phyloP scores from a whole-genome alignment of 1,284 basidiomycete genomes.

The Naganishia sp. region DNA sequence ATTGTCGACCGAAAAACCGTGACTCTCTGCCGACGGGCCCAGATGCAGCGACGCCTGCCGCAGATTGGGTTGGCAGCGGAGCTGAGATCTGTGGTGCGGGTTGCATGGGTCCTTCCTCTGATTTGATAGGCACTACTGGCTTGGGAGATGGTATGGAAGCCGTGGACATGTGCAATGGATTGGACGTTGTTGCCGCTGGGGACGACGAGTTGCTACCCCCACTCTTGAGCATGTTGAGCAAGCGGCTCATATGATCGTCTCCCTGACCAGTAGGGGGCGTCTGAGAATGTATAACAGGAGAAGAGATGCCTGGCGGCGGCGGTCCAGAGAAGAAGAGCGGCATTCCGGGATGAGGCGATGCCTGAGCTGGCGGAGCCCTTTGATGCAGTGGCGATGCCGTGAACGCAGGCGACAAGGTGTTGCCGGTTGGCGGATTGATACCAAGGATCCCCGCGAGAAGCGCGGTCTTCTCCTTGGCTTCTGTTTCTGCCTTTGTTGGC shows the following conservation, averaged over 20 bases:
- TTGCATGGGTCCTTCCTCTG: no score
- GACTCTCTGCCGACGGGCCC: conserved; percentile 2
- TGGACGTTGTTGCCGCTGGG: not conserved
- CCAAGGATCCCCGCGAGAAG: conserved; percentile 7
- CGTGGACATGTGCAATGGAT: no score
- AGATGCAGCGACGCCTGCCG: not conserved
- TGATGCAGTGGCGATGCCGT: not conserved
- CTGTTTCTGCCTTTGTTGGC: not conserved
- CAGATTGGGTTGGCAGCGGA: not conserved
- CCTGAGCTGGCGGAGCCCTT: conserved; percentile 3
- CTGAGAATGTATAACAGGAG: no score
- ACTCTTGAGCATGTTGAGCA: conserved; percentile 28
- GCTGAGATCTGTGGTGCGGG: no score
- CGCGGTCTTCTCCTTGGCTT: conserved; percentile 3
- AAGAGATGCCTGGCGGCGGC: conserved; percentile 2
- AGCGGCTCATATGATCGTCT: conserved; percentile 28
- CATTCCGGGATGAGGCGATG: conserved; percentile 4
- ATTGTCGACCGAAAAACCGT: conserved; percentile 11
- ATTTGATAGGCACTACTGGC: no score
- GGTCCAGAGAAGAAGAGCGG: conserved; percentile 11
- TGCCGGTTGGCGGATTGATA: not conserved
- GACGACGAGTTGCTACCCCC: not conserved
- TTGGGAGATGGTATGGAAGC: no score
- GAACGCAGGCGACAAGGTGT: conserved; percentile 1
- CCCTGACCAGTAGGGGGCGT: not conserved